Evolutionary conservation across 208 protist species (phyloP).

Genomic region (Phytomonas sp.): DNA sequence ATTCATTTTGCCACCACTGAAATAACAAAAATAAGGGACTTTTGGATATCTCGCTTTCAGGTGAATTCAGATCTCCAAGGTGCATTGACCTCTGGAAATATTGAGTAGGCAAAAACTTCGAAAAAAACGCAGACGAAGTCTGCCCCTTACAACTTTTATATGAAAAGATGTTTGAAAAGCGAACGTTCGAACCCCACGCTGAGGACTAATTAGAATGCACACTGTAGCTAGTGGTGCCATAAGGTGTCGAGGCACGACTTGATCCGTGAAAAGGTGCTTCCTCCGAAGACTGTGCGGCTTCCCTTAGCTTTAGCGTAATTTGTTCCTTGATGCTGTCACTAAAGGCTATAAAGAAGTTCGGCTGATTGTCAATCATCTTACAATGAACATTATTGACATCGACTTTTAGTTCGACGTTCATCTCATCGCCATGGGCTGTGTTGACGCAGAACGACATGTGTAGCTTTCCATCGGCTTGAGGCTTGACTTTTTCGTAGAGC

Average conservation of each 20-base stretch:
- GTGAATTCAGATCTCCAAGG: background rate
- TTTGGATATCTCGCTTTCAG: background rate
- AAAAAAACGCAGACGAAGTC: background rate
- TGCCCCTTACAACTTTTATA: background rate
- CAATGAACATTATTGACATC: slow-evolving; percentile 69
- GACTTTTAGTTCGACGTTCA: slow-evolving; percentile 68
- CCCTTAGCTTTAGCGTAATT: slow-evolving; percentile 51
- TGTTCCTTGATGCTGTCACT: slow-evolving; percentile 60
- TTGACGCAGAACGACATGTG: slow-evolving; percentile 65
- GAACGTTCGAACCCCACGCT: background rate
- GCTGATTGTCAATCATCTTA: slow-evolving; percentile 63
- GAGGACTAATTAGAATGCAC: background rate
- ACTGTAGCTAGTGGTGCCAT: background rate
- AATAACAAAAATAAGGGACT: background rate
- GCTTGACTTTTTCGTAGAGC: slow-evolving; percentile 9
- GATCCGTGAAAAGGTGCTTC: background rate
- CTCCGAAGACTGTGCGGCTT: slow-evolving; percentile 27
- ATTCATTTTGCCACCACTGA: background rate
- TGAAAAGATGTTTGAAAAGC: background rate
- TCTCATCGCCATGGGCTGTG: slow-evolving; percentile 34
- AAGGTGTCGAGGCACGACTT: background rate
- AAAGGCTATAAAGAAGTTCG: slow-evolving; percentile 69
- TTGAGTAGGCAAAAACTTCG: background rate
- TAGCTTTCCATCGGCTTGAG: slow-evolving; percentile 54
- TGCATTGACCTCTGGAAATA: background rate